Percentiles rank a stretch among this genome's conserved stretches.
Conservation (phyloP, 768 basidiomycete genomes). For the Macrolepiota fuliginosa region DNA sequence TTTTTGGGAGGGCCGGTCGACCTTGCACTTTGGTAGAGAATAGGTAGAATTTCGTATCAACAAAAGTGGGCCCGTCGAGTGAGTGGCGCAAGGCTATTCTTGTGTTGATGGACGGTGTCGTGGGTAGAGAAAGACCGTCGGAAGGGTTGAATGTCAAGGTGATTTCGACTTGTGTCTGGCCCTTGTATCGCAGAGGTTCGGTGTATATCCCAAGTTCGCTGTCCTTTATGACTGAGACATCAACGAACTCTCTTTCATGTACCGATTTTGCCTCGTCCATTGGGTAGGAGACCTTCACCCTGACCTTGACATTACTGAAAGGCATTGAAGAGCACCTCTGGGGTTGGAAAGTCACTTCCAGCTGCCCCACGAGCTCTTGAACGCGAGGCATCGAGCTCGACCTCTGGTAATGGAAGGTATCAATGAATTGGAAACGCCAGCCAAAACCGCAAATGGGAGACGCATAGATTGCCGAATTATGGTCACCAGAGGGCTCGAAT, state of each 20-base stretch:
- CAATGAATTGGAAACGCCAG: not conserved
- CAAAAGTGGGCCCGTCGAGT: conserved; percentile 1
- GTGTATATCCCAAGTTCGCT: not conserved
- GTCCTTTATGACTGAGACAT: not conserved
- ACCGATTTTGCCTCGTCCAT: not conserved
- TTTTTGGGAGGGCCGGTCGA: not conserved
- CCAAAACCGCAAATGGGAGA: conserved; percentile 8
- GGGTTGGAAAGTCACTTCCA: not conserved
- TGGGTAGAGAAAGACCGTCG: not conserved
- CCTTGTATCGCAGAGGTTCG: not conserved
- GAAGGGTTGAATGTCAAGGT: not conserved
- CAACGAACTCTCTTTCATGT: not conserved
- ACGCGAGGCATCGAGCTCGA: not conserved
- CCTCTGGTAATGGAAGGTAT: not conserved
- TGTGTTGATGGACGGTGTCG: not conserved
- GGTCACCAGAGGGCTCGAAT: not conserved
- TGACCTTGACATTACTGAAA: not conserved
- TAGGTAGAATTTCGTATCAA: conserved; percentile 13
- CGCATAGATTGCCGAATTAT: not conserved
- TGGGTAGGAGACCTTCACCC: conserved; percentile 3
- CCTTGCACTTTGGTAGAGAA: conserved; percentile 1
- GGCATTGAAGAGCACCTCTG: not conserved
- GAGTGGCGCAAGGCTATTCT: not conserved
- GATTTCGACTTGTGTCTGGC: not conserved
- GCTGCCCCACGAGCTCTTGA: conserved; percentile 4